Evolutionary conservation across 495 filamentous ascomycete species (phyloP), one percentile per base, ranked within the genome.

Genomic region (Neurospora intermedia): DNA sequence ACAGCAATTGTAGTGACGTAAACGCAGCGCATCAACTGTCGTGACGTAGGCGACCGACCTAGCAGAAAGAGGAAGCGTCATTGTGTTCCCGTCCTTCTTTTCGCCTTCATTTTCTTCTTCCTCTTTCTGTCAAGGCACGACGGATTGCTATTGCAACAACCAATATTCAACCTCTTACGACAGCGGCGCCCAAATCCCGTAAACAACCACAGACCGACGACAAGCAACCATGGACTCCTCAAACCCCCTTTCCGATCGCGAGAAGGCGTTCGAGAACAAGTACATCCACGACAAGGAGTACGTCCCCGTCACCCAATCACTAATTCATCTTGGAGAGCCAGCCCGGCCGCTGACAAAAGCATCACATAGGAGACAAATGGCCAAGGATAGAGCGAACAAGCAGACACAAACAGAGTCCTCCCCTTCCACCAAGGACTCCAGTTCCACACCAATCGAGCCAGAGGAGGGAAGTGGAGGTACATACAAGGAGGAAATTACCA

Each of bases 201-300:
- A 54, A 46, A 46, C 8, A 20, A 20, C 8, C 8, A 9, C 46
- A 4, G 20, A 27, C 11, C 1, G 15, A 59, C 20, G 20, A 59
- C 20, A 1, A 16, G 13, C 27, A 73, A 23, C 10, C 4, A 80
- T 81, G 79, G 72, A 80, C 43, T 71, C 76, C 6, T 18, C 54
- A 2, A 81, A 81, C 35, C 79, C 79, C 2, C 78, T 81, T 20
- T 71, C 70, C 6, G 76, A 80, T 41, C 78, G 79, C 23, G 79
- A 78, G 45, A 79, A 80, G 73, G 79, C 79, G 27, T 23, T 80
- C n/a, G 79, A 81, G 74, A 75, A 79, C 59, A 77, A 81, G 48
- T 81, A 75, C 23, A 80, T 81, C 62, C 69, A 76, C 10, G 78
- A 80, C 59, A 80, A 80, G 71, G 79, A 81, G 79, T 80, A 27